These are phyloP conservation scores for Paramecium sexaurelia DNA, from an alignment of 73 alveolate species.

Conservation along the genomic window DNA sequence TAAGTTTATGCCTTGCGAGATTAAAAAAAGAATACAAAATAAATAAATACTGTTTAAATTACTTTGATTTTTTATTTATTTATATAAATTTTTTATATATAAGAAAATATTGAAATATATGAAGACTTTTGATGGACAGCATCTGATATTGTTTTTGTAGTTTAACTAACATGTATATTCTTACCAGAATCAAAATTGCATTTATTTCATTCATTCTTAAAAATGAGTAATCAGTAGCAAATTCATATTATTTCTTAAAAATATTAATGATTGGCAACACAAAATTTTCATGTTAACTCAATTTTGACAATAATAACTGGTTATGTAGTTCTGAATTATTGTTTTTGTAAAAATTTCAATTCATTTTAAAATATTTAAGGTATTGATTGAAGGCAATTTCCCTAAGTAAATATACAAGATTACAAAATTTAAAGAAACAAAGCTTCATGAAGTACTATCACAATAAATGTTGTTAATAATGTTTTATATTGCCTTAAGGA, in stretches of 20 bases:
- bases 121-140: slow-evolving; percentile 72
- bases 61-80: not conserved
- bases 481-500: slow-evolving; percentile 68
- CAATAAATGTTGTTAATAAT: slow-evolving; percentile 68
- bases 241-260: slow-evolving; percentile 68
- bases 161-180: slow-evolving; percentile 65
- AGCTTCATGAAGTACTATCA: slow-evolving; percentile 66
- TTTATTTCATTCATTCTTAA: not conserved
- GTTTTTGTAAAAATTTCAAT: slow-evolving; percentile 43
- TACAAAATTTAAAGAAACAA: slow-evolving; percentile 59
- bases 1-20: not conserved
- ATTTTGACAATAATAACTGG: slow-evolving; percentile 53
- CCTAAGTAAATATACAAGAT: slow-evolving; percentile 37
- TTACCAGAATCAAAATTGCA: slow-evolving; percentile 54
- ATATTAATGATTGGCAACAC: slow-evolving; percentile 68
- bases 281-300: slow-evolving; percentile 43
- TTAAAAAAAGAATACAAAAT: slow-evolving; percentile 18
- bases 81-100: not conserved
- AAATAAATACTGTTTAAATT: slow-evolving; percentile 9
- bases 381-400: not conserved
- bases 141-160: slow-evolving; percentile 54
- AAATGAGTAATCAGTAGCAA: slow-evolving; percentile 54
- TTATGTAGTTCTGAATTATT: slow-evolving; percentile 65
- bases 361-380: slow-evolving; percentile 62
- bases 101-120: slow-evolving; percentile 67